Evolutionary conservation across 179 eudicot species (phyloP).

Genomic region (Vitellaria paradoxa): DNA sequence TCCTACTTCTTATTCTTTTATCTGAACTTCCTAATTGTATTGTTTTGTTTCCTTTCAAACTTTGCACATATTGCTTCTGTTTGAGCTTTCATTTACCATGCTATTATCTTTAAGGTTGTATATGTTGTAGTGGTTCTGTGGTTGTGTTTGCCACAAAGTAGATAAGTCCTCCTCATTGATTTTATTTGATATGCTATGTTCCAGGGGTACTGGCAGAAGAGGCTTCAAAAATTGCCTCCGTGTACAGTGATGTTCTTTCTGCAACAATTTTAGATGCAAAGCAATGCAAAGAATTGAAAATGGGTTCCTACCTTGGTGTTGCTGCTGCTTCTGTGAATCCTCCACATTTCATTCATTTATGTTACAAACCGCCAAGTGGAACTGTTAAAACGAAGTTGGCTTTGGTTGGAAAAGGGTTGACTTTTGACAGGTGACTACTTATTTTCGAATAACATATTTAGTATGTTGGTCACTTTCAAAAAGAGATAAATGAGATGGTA

Average conservation of each 20-base stretch:
- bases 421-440: conserved; percentile 72
- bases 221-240: conserved; percentile 77
- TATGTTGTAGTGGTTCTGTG: background rate
- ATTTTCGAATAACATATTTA: background rate
- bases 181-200: background rate
- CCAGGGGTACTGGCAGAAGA: conserved; percentile 83
- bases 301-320: conserved; percentile 95
- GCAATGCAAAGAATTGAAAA: conserved; percentile 76
- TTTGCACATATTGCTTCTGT: background rate
- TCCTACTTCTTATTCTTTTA: background rate
- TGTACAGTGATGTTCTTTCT: conserved; percentile 70
- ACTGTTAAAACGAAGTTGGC: conserved; percentile 70
- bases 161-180: background rate
- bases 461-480: background rate
- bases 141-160: background rate
- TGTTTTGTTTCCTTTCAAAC: background rate
- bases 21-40: background rate
- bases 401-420: conserved; percentile 87
- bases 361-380: conserved; percentile 81
- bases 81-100: background rate
- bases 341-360: conserved; percentile 88
- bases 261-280: conserved; percentile 70
- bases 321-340: conserved; percentile 93
- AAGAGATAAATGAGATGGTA: background rate
- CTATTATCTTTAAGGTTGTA: background rate